Base-by-base conservation (phyloP, 345 rosid genomes). In the Gynandropsis gynandra region DNA sequence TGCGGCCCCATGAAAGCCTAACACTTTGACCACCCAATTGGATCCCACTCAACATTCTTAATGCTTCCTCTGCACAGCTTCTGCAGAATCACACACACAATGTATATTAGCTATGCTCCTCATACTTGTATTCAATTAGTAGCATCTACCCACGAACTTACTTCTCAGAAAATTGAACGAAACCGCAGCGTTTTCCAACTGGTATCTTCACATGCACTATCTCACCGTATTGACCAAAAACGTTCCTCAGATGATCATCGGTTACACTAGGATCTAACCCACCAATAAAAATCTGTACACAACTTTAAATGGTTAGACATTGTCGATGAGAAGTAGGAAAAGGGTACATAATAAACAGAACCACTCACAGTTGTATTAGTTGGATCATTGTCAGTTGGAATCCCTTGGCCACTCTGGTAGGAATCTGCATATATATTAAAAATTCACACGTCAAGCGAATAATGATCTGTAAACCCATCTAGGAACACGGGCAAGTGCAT, bases 1-100 rank as follows among this genome's bases (percentile, higher is more conserved):
- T 89, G 10, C 96, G 96, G 35, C 97, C 97, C 97, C 97, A 89
- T 17, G 97, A 86, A 44, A 89, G 96, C 41, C 97, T 73, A 11
- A 89, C 75, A 14, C 66, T 83, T 68, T 88, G 95, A 34, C 95
- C 96, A 0, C 88, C 81, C 72, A 89, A 51, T 50, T 48, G 78
- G 53, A 75, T 70, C 49, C 97, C 97, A 49, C 83, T 78, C 47
- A 89, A 51, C 54, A 29, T 42, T 52, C 74, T 58, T 52, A 89
- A 52, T 11, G 97, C 96, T 75, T 81, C 86, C 76, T 86, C 97
- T 0, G 96, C 97, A 47, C 79, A 74, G 68, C 81, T 72, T 68
- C 97, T 89, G 83, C 50, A 31, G 20, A 15, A 38, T 34, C 52
- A 17, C 13, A 20, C 39, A 54, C 9, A 65, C 34, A 52, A 33